Conservation (phyloP, 805 yeast genomes). For the Monosporozyma unispora region DNA sequence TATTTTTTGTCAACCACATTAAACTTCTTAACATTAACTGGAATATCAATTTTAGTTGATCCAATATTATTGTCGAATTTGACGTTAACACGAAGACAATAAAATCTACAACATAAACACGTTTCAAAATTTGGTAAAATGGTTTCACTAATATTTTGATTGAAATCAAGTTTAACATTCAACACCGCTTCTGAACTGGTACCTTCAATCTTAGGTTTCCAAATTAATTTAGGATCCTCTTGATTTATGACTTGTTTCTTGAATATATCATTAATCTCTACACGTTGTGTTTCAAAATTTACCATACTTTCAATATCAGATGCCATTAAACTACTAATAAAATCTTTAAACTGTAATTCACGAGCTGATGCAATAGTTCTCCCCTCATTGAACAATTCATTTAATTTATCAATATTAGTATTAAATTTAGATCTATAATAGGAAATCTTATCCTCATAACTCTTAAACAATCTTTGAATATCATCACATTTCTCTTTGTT, state of each 20-base stretch:
- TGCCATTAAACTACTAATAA: constrained; percentile 19
- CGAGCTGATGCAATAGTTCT: constrained; percentile 13
- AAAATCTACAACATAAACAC: constrained; percentile 52
- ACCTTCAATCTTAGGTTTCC: not conserved
- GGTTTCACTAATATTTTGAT: constrained; percentile 39
- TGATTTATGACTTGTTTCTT: constrained; percentile 19
- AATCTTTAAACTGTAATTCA: constrained; percentile 24
- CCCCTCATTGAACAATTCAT: constrained; percentile 20
- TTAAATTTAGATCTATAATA: constrained; percentile 15
- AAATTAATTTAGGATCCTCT: not conserved
- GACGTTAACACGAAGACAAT: constrained; percentile 42
- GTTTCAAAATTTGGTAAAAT: constrained; percentile 55
- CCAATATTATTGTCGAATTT: constrained; percentile 34
- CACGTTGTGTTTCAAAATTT: constrained; percentile 15
- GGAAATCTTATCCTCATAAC: constrained; percentile 8
- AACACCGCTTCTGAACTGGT: constrained; percentile 24
- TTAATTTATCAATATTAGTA: constrained; percentile 15
- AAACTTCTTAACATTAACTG: constrained; percentile 30
- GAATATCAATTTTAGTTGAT: constrained; percentile 28
- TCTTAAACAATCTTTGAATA: constrained; percentile 19
- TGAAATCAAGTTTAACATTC: constrained; percentile 34
- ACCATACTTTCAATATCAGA: constrained; percentile 29
- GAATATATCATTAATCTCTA: constrained; percentile 20
- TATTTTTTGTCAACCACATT: not conserved
- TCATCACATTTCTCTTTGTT: constrained; percentile 16